Conservation (phyloP, 176 grass and related monocot genomes). For the Musa beccarii region DNA sequence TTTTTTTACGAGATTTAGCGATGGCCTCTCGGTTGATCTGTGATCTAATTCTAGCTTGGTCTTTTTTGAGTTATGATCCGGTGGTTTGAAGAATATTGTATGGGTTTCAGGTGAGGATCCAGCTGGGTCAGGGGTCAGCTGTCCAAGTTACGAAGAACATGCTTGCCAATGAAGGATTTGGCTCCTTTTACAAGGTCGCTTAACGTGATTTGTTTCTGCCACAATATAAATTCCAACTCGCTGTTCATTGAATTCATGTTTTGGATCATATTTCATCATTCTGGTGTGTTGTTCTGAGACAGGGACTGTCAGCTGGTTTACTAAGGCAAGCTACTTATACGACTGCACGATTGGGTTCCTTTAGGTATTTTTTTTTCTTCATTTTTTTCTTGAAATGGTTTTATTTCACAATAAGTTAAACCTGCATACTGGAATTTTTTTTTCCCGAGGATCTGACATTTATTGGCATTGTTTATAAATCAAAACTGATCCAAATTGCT, state of each 20-base stretch:
- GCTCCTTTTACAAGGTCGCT: constrained; percentile 78
- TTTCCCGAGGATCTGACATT: not conserved
- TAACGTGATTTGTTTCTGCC: not conserved
- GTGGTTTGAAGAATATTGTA: not conserved
- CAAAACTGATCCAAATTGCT: no score
- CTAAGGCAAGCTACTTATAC: constrained; percentile 97
- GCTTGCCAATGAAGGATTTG: constrained; percentile 69
- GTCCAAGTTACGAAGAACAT: constrained; percentile 66
- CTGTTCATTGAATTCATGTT: not conserved
- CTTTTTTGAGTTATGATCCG: not conserved
- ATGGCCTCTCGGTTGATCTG: not conserved
- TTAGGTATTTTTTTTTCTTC: constrained; percentile 48
- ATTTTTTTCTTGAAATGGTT: not conserved
- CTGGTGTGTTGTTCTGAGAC: constrained; percentile 26
- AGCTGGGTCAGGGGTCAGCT: constrained; percentile 91
- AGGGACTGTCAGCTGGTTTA: constrained; percentile 94
- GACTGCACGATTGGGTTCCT: constrained; percentile 90
- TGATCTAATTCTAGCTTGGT: constrained; percentile 10
- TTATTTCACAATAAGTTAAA: not conserved
- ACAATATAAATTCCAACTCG: no score
- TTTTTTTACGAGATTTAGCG: not conserved
- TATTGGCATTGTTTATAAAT: no score
- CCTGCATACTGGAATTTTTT: not conserved
- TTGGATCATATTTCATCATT: not conserved
- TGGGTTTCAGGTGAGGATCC: constrained; percentile 77